Base-by-base conservation (phyloP, 108 stramenopile genomes). In the Cyclotella cryptica region DNA sequence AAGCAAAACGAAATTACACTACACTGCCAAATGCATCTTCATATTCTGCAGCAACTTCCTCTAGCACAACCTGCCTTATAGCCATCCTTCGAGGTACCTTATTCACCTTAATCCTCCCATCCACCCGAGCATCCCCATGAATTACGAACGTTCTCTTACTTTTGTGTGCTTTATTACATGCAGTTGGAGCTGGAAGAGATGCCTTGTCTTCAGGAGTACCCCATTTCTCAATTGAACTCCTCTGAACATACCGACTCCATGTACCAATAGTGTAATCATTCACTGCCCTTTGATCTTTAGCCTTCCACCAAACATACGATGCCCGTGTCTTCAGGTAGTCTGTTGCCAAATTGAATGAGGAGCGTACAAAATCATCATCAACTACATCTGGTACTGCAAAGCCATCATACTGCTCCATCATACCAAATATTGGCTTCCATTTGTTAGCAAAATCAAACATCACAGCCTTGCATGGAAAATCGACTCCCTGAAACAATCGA, bases 181-280 rank as follows among this genome's bases (percentile, higher is more conserved):
- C n/a, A n/a, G n/a, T n/a, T n/a, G n/a, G n/a, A n/a, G n/a, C n/a
- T n/a, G n/a, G n/a, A n/a, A n/a, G n/a, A n/a, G n/a, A n/a, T n/a
- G n/a, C n/a, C n/a, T n/a, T n/a, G n/a, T n/a, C 53, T 7, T 54
- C n/a, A n/a, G 7, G 7, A 19, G 53, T 54, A 7, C 53, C 53
- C n/a, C n/a, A n/a, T 19, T 54, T 54, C 10, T 18, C 15, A 54
- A 54, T 54, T 19, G 17, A 7, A 19, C 53, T 54, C 53, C 53
- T 54, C 7, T 11, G 17, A n/a, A 10, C 10, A 19, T 54, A 19
- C 53, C 21, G 17, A 19, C n/a, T 19, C 53, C 53, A 54, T 7
- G 53, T 18, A 18, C 15, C 53, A 54, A 54, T 54, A 54, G 53
- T 19, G n/a, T n/a, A n/a, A n/a, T n/a, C n/a, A n/a, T n/a, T n/a